Conservation (phyloP, 257 asterid species). For the Nicotiana sylvestris region DNA sequence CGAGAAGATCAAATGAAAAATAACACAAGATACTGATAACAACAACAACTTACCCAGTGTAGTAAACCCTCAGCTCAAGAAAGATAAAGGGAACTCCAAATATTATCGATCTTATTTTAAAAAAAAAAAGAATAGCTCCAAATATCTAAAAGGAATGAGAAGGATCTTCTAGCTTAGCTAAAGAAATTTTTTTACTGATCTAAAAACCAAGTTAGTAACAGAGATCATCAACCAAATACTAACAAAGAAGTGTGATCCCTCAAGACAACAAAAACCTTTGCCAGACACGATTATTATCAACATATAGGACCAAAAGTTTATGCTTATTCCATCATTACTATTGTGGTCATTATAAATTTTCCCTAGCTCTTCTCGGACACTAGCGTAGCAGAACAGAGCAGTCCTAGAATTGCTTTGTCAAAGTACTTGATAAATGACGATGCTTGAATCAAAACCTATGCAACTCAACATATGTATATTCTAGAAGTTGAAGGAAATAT, state of each 20-base stretch:
- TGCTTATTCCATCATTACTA: neutral
- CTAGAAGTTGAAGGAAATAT: neutral
- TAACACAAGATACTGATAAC: too few relatives aligned
- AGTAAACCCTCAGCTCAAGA: too few relatives aligned
- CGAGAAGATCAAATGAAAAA: too few relatives aligned
- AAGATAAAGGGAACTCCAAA: too few relatives aligned
- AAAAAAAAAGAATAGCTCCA: neutral
- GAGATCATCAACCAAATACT: neutral
- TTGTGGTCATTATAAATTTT: neutral
- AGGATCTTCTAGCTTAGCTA: neutral
- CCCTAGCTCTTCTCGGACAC: neutral
- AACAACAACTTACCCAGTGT: too few relatives aligned
- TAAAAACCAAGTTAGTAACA: neutral
- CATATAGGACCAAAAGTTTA: neutral
- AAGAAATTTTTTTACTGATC: neutral
- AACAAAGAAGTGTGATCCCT: neutral
- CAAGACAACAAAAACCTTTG: neutral
- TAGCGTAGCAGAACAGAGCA: neutral
- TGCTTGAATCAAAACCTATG: neutral
- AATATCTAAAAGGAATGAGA: neutral
- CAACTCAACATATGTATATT: neutral
- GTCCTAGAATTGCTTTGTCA: neutral
- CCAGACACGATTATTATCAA: neutral
- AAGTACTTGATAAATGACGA: neutral
- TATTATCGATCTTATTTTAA: too few relatives aligned